Conservation (phyloP, 2,329 filamentous ascomycete species). For the Hypoxylon sp. region DNA sequence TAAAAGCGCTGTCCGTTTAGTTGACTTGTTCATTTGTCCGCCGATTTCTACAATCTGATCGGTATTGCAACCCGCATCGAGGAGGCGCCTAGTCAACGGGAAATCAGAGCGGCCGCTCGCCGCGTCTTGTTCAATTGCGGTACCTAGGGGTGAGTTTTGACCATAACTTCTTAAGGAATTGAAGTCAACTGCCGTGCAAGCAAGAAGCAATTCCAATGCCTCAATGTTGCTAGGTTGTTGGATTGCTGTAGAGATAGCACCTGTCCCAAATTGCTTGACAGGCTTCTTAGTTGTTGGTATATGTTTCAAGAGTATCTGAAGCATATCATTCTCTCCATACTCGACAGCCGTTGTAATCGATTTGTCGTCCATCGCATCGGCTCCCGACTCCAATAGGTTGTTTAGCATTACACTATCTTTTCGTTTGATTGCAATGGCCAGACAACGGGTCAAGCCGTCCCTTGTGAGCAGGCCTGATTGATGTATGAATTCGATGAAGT, state of each 20-base stretch:
- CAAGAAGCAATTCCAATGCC: slow-evolving; percentile 6
- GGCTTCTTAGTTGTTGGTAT: slow-evolving; percentile 1
- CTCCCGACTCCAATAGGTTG: slow-evolving; percentile 1
- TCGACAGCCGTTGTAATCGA: background rate
- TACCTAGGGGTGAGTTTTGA: background rate
- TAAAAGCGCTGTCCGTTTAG: slow-evolving; percentile 28
- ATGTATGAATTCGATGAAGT: no score
- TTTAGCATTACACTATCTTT: background rate
- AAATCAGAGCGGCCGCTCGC: background rate
- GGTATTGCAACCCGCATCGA: slow-evolving; percentile 25
- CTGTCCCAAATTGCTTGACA: background rate
- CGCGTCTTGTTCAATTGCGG: slow-evolving; percentile 13
- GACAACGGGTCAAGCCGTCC: background rate
- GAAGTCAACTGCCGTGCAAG: slow-evolving; percentile 11
- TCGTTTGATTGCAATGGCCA: background rate
- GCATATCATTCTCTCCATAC: background rate
- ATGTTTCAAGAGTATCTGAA: background rate
- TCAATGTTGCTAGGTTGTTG: slow-evolving; percentile 4
- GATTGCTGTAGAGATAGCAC: background rate
- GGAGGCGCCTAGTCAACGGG: slow-evolving; percentile 13
- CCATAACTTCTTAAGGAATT: background rate
- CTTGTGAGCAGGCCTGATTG: background rate
- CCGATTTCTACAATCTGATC: background rate
- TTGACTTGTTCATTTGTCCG: background rate
- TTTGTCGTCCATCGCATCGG: background rate